Evolutionary conservation across 148 eudicot species (phyloP).

Genomic region (Salicornia ramosissima): DNA sequence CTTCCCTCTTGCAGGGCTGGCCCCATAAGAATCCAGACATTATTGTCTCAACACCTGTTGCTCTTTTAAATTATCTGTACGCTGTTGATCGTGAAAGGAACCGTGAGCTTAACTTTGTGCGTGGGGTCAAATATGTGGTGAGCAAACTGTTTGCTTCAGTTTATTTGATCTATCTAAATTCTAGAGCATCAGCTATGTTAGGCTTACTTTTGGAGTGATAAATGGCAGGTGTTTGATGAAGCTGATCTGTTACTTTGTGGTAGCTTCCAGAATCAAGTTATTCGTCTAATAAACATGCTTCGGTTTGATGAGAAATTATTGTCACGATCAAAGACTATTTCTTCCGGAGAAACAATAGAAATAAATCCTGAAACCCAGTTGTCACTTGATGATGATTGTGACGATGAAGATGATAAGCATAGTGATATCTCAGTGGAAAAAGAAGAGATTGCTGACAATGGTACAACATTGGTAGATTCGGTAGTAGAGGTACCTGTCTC

Average conservation of each 20-base stretch:
- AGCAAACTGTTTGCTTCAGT: conserved; percentile 10
- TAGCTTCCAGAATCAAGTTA: conserved; percentile 83
- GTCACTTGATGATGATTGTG: conserved; percentile 32
- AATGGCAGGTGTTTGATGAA: conserved; percentile 89
- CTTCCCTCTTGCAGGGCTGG: conserved; percentile 44
- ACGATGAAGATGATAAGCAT: conserved; percentile 24
- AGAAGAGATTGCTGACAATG: conserved; percentile 30
- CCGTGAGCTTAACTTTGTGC: conserved; percentile 56
- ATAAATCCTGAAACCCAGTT: conserved; percentile 25
- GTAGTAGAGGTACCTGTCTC: conserved; percentile 26
- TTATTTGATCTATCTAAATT: neutral
- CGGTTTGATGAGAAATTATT: conserved; percentile 87
- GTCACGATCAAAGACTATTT: conserved; percentile 39
- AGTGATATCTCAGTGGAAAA: conserved; percentile 28
- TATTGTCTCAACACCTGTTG: conserved; percentile 83
- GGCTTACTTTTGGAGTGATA: conserved; percentile 6
- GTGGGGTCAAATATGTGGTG: conserved; percentile 80
- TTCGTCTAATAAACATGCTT: conserved; percentile 84
- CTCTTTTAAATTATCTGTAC: conserved; percentile 78
- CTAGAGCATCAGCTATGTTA: neutral
- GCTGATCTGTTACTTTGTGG: conserved; percentile 92
- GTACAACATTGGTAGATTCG: conserved; percentile 25
- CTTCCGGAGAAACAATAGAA: conserved; percentile 25
- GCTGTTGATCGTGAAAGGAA: conserved; percentile 65
- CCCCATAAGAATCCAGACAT: conserved; percentile 66